Conservation (phyloP, 768 basidiomycete genomes). For the Kwoniella pini region DNA sequence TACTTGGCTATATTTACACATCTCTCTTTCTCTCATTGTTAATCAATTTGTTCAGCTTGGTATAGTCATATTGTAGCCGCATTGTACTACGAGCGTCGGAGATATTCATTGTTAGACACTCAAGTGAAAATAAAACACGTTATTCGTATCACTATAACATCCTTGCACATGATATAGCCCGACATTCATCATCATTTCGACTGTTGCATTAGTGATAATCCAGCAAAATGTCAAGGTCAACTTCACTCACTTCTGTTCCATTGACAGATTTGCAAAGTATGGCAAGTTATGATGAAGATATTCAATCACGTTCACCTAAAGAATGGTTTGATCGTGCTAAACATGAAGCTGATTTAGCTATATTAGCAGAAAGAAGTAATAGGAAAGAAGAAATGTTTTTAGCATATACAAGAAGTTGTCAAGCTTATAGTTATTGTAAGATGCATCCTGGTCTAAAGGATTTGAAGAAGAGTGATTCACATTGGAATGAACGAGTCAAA, state of each 20-base stretch:
- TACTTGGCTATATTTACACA: neutral
- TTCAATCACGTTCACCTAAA: conserved; percentile 14
- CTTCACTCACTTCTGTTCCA: conserved; percentile 30
- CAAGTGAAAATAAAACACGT: no score
- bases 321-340: conserved; percentile 44
- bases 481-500: conserved; percentile 35
- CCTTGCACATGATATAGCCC: no score
- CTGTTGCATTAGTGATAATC: no score
- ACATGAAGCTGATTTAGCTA: conserved; percentile 37
- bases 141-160: no score
- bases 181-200: no score
- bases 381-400: conserved; percentile 49
- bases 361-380: conserved; percentile 35
- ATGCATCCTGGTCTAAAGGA: conserved; percentile 30
- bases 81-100: no score
- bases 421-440: conserved; percentile 31
- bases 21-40: neutral
- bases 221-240: conserved; percentile 30
- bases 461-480: conserved; percentile 30
- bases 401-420: conserved; percentile 36
- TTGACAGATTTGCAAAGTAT: conserved; percentile 26
- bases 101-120: no score
- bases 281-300: conserved; percentile 25
- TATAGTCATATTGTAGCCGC: neutral
- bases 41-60: neutral